Evolutionary conservation across 2,329 filamentous ascomycete genomes (phyloP).

Genomic region (Aspergillus niger): DNA sequence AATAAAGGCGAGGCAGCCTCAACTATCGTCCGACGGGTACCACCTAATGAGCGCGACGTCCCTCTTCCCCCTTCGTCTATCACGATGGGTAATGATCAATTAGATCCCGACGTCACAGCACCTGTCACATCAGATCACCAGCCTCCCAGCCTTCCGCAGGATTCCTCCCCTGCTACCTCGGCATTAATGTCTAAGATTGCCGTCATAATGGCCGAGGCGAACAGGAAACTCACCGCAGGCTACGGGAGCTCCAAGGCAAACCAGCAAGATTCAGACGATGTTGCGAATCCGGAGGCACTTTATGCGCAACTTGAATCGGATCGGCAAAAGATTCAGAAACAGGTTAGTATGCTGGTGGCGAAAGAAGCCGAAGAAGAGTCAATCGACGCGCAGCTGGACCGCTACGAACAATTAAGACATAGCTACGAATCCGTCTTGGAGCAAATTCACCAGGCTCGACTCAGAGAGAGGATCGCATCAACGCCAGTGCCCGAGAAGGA

Average conservation of each 20-base stretch:
- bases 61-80: slow-evolving; percentile 72
- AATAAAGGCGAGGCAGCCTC: slow-evolving; percentile 79
- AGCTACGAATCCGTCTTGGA: slow-evolving; percentile 48
- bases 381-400: slow-evolving; percentile 39
- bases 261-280: slow-evolving; percentile 51
- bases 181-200: slow-evolving; percentile 70
- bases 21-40: slow-evolving; percentile 73
- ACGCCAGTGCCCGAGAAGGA: slow-evolving; percentile 19
- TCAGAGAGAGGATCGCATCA: slow-evolving; percentile 35
- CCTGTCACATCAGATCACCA: slow-evolving; percentile 34
- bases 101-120: slow-evolving; percentile 31
- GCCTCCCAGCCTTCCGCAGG: slow-evolving; percentile 38
- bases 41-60: slow-evolving; percentile 66
- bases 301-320: slow-evolving; percentile 48
- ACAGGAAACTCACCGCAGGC: slow-evolving; percentile 64
- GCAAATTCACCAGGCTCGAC: slow-evolving; percentile 42
- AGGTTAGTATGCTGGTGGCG: slow-evolving; percentile 38
- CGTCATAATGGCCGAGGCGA: slow-evolving; percentile 69
- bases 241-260: slow-evolving; percentile 66
- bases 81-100: slow-evolving; percentile 42
- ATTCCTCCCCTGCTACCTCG: slow-evolving; percentile 64
- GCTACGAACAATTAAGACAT: slow-evolving; percentile 40
- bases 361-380: slow-evolving; percentile 41
- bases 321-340: slow-evolving; percentile 46
- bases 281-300: slow-evolving; percentile 45